phyloP scores from a whole-genome alignment of 192 early-diverging fungal species.

The Coemansia sp. region DNA sequence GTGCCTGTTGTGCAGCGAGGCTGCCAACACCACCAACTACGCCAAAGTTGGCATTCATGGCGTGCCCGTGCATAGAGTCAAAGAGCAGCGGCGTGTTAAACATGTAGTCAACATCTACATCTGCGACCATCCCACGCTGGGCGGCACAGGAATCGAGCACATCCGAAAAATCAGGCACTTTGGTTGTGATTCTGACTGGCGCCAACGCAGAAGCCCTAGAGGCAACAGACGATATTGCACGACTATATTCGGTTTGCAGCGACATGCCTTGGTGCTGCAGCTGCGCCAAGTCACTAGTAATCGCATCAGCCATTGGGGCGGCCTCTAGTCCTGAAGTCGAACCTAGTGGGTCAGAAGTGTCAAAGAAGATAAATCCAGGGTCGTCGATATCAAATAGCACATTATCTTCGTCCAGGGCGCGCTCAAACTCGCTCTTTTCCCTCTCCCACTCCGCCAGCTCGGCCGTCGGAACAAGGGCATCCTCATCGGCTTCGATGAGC shows the following conservation, averaged over 20 bases:
- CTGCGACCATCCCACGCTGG: slow-evolving; percentile 9
- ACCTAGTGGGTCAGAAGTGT: slow-evolving; percentile 21
- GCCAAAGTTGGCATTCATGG: slow-evolving; percentile 22
- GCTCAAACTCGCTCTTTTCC: slow-evolving; percentile 57
- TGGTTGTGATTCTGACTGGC: slow-evolving; percentile 48
- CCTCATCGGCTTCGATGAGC: slow-evolving; percentile 34
- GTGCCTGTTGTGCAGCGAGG: background rate
- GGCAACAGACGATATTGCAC: slow-evolving; percentile 12
- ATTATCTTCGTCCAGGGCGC: slow-evolving; percentile 55
- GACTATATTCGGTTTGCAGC: background rate
- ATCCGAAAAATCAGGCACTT: slow-evolving; percentile 50
- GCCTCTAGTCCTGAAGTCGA: background rate
- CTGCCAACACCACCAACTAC: slow-evolving; percentile 3
- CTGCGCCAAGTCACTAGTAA: slow-evolving; percentile 4
- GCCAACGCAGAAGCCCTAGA: slow-evolving; percentile 19
- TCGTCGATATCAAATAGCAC: slow-evolving; percentile 58
- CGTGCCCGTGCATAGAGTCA: slow-evolving; percentile 17
- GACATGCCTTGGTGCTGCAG: background rate
- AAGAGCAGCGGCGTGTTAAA: slow-evolving; percentile 39
- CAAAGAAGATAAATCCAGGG: slow-evolving; percentile 55
- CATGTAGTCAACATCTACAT: slow-evolving; percentile 34
- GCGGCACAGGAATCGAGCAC: slow-evolving; percentile 18
- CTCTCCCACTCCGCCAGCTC: slow-evolving; percentile 47
- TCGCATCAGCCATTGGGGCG: background rate
- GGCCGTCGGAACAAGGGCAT: slow-evolving; percentile 47